phyloP scores from a whole-genome alignment of 495 filamentous ascomycete species.

The Tuber indicum region DNA sequence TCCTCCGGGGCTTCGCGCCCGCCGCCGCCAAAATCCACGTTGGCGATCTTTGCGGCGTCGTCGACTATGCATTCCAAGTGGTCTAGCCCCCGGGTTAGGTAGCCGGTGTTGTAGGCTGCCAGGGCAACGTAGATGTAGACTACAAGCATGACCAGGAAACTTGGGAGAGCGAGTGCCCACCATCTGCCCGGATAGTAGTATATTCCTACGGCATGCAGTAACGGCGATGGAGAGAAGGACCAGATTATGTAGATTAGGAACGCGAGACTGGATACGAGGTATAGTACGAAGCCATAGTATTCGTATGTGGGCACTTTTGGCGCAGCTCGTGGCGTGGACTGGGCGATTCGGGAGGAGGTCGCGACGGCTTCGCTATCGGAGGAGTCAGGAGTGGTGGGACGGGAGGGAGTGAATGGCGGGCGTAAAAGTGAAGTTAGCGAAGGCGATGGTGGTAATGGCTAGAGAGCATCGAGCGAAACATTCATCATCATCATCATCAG shows the following conservation, averaged over 20 bases:
- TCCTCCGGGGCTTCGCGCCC: constrained; percentile 47
- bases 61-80: constrained; percentile 89
- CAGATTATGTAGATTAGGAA: constrained; percentile 91
- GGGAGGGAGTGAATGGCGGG: constrained; percentile 65
- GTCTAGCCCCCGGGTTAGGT: constrained; percentile 72
- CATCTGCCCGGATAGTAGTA: constrained; percentile 95
- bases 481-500: constrained; percentile 8
- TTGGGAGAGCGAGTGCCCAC: constrained; percentile 90
- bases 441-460: constrained; percentile 81
- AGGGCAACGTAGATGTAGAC: constrained; percentile 93
- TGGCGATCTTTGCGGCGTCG: constrained; percentile 76
- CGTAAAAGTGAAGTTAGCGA: constrained; percentile 92
- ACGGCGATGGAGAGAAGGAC: constrained; percentile 85
- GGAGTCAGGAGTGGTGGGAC: constrained; percentile 84
- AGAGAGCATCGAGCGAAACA: neutral
- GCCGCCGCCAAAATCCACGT: constrained; percentile 65
- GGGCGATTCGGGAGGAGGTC: constrained; percentile 57
- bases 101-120: constrained; percentile 81
- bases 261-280: constrained; percentile 69
- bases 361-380: constrained; percentile 76
- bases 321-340: constrained; percentile 74
- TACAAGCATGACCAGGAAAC: constrained; percentile 79
- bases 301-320: constrained; percentile 96
- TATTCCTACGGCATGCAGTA: constrained; percentile 87
- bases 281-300: constrained; percentile 97